These are phyloP conservation scores for Gamarada debralockiae DNA, from an alignment of 495 filamentous ascomycete species.

Conservation along the genomic window DNA sequence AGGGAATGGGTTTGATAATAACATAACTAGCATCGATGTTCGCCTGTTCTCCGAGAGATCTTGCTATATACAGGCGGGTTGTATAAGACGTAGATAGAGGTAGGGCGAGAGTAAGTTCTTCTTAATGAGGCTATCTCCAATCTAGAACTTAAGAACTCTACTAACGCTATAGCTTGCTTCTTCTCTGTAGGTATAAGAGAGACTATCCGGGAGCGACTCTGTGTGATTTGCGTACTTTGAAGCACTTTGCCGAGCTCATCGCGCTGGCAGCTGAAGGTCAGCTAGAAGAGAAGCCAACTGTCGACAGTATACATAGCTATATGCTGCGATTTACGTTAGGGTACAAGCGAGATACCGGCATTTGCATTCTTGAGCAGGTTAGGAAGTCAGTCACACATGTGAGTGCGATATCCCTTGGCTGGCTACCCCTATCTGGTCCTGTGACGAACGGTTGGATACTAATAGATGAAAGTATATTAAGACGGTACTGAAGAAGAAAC, in stretches of 20 bases:
- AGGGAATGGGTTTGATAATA: constrained; percentile 11
- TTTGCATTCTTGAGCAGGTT: too few species aligned
- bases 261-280: too few species aligned
- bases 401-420: too few species aligned
- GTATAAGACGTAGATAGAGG: constrained; percentile 10
- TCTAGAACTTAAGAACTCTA: background rate
- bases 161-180: background rate
- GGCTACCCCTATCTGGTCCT: too few species aligned
- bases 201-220: constrained; percentile 8
- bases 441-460: too few species aligned
- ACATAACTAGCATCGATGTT: constrained; percentile 14
- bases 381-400: too few species aligned
- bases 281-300: too few species aligned
- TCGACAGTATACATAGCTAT: too few species aligned
- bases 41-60: constrained; percentile 11
- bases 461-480: too few species aligned
- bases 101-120: constrained; percentile 16
- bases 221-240: constrained; percentile 14
- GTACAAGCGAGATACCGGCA: too few species aligned
- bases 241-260: constrained; percentile 21
- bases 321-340: too few species aligned
- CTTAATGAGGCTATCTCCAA: constrained; percentile 5
- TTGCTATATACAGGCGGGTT: constrained; percentile 6
- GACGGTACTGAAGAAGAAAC: too few species aligned
- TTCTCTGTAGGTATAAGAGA: constrained; percentile 11